A percentile compares a stretch with the other conserved stretches of the same genome.
Conservation (phyloP, 306 rosid species). For the Cucurbita argyrosperma region DNA sequence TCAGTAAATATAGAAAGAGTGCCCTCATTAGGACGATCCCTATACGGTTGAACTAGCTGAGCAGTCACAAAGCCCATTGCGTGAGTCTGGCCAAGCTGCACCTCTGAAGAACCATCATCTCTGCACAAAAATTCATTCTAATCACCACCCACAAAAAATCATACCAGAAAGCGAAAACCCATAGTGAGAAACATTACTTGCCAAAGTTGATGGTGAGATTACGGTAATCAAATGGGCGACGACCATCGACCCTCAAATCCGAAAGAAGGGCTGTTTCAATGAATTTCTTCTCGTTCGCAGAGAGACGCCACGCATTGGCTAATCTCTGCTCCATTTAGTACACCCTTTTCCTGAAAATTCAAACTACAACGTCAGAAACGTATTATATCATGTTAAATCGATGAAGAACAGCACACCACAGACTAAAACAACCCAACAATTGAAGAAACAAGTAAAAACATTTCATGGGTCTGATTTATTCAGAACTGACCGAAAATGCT, state of each 20-base stretch:
- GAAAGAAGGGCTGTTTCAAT: conserved; percentile 46
- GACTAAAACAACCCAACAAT: background rate
- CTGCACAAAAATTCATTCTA: conserved; percentile 4
- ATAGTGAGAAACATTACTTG: conserved; percentile 13
- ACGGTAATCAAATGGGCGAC: conserved; percentile 71
- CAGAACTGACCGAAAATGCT: too few relatives aligned
- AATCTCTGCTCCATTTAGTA: conserved; percentile 56
- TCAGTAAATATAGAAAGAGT: conserved; percentile 70
- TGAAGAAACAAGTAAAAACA: background rate
- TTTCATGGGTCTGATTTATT: background rate
- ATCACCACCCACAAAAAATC: background rate
- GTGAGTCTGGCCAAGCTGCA: conserved; percentile 65
- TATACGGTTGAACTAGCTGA: conserved; percentile 62
- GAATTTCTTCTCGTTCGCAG: conserved; percentile 46
- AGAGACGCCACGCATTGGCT: conserved; percentile 45
- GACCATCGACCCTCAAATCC: conserved; percentile 71
- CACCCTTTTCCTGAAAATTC: background rate
- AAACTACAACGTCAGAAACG: background rate
- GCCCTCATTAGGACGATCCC: conserved; percentile 83
- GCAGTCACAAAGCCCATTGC: conserved; percentile 60
- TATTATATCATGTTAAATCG: background rate
- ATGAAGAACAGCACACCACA: background rate
- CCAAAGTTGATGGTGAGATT: conserved; percentile 51
- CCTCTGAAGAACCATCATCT: conserved; percentile 61
- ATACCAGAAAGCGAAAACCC: background rate